Conservation (phyloP, 805 yeast species). For the Brettanomyces naardenensis region DNA sequence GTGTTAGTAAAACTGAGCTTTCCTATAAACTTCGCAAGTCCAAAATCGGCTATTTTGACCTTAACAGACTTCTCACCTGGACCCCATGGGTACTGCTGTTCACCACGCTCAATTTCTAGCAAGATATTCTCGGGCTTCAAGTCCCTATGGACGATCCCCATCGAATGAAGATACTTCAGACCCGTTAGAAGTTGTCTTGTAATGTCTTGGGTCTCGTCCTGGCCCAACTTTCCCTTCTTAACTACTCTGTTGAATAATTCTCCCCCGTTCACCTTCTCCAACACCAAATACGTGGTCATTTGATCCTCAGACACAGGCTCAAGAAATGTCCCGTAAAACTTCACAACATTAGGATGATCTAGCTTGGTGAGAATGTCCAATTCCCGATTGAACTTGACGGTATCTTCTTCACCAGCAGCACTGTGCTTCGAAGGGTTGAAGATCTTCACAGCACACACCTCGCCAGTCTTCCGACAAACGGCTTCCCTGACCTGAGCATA, state of each 20-base stretch:
- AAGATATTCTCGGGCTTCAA: constrained; percentile 88
- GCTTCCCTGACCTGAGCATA: constrained; percentile 79
- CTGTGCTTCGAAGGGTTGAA: constrained; percentile 35
- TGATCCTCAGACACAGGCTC: constrained; percentile 43
- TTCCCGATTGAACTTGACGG: constrained; percentile 48
- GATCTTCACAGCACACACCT: constrained; percentile 64
- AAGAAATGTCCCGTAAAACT: constrained; percentile 44
- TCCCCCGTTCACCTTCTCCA: constrained; percentile 70
- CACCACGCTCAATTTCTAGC: constrained; percentile 36
- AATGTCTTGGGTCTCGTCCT: constrained; percentile 54
- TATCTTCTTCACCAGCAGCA: constrained; percentile 10
- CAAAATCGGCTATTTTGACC: constrained; percentile 81
- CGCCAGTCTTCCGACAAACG: constrained; percentile 46
- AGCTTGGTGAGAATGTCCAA: constrained; percentile 56
- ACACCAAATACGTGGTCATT: constrained; percentile 50
- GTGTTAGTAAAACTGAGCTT: constrained; percentile 70
- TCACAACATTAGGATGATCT: constrained; percentile 65
- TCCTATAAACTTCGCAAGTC: constrained; percentile 62
- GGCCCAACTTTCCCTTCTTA: constrained; percentile 50
- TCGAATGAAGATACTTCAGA: constrained; percentile 79
- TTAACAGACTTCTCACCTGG: constrained; percentile 47
- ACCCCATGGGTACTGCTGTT: constrained; percentile 47
- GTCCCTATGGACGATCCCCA: constrained; percentile 90
- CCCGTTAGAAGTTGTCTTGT: constrained; percentile 51
- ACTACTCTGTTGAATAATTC: constrained; percentile 70